Percentiles rank a stretch among this genome's conserved stretches.
Conservation (phyloP, 1,284 basidiomycete genomes). For the Boletus nobilissimus region DNA sequence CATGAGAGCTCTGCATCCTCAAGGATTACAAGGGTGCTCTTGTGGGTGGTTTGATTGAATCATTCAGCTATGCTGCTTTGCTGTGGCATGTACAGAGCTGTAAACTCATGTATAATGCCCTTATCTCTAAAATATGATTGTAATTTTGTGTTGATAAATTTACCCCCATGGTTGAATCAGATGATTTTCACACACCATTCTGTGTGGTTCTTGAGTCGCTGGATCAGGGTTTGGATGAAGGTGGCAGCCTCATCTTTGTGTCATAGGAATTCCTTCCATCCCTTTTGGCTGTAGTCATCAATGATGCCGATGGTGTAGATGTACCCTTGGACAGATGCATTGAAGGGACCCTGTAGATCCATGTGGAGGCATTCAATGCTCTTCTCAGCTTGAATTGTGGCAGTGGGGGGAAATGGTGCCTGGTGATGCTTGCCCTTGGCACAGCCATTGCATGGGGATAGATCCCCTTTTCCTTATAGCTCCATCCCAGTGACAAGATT, state of each 20-base stretch:
- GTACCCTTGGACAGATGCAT: too few species aligned
- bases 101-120: neutral
- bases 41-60: slow-evolving; percentile 8
- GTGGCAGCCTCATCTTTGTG: slow-evolving; percentile 17
- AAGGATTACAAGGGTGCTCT: neutral
- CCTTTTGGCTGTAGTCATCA: slow-evolving; percentile 24
- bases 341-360: too few species aligned
- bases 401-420: neutral
- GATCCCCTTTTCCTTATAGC: slow-evolving; percentile 6
- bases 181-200: neutral
- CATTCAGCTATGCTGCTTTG: neutral
- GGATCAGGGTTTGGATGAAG: neutral
- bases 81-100: neutral
- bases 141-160: neutral
- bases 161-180: neutral
- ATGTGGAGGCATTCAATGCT: too few species aligned
- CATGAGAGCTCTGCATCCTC: neutral
- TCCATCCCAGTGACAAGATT: slow-evolving; percentile 21
- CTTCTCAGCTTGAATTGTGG: neutral
- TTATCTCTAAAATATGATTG: neutral
- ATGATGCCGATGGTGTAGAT: slow-evolving; percentile 5
- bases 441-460: slow-evolving; percentile 19
- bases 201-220: neutral
- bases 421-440: slow-evolving; percentile 24
- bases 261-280: slow-evolving; percentile 25